A percentile compares a stretch with the other conserved stretches of the same genome.
Conservation (phyloP, 164 flowering plant genomes). For the Malania oleifera region DNA sequence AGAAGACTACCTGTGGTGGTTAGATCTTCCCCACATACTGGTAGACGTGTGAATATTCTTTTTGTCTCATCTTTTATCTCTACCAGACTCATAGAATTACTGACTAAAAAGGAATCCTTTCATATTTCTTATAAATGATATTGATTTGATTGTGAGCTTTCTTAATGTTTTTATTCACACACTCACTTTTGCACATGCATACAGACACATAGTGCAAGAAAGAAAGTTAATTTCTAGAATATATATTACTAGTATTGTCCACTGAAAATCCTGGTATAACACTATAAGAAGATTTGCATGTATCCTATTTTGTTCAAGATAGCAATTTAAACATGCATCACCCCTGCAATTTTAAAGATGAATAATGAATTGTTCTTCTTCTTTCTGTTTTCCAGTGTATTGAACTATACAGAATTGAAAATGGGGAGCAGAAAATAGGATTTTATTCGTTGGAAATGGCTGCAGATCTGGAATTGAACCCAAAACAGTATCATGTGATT, state of each 20-base stretch:
- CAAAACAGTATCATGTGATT: constrained; percentile 80
- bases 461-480: constrained; percentile 77
- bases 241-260: no score
- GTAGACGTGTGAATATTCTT: constrained; percentile 24
- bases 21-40: constrained; percentile 82
- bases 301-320: neutral
- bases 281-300: neutral
- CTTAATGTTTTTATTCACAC: no score
- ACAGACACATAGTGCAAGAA: no score
- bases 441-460: constrained; percentile 96
- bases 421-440: constrained; percentile 53
- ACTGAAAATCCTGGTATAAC: neutral
- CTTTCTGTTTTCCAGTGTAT: constrained; percentile 61
- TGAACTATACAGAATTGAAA: constrained; percentile 61
- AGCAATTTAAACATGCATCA: neutral
- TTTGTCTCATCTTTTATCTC: neutral
- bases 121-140: no score
- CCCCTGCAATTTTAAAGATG: neutral
- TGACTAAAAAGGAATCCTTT: neutral
- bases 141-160: no score
- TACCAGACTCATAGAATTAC: neutral
- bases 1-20: constrained; percentile 94
- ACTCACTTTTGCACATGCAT: no score
- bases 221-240: no score
- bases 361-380: neutral